These are phyloP conservation scores for Hibiscus syriacus DNA, from an alignment of 345 rosid genomes.

Conservation along the genomic window DNA sequence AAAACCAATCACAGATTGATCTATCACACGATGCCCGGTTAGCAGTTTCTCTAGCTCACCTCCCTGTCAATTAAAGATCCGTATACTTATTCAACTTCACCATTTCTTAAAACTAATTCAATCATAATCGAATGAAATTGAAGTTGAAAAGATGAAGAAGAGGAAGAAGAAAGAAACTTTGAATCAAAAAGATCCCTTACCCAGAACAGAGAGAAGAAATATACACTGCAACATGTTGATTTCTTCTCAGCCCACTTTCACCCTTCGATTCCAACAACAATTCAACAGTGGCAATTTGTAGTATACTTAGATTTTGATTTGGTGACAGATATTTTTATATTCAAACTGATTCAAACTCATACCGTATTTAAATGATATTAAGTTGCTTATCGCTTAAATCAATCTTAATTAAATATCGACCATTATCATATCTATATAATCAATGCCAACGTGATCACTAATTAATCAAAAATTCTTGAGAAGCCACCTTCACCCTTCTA, in stretches of 20 bases:
- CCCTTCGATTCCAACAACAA: neutral
- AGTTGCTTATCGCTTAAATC: too few species aligned
- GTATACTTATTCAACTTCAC: neutral
- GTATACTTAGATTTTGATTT: too few species aligned
- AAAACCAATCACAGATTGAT: conserved; percentile 89
- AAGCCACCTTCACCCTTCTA: too few species aligned
- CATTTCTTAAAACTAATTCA: neutral
- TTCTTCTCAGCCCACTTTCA: conserved; percentile 2
- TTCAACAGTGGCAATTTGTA: neutral
- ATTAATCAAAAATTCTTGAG: too few species aligned
- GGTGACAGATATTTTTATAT: too few species aligned
- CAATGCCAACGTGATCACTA: too few species aligned
- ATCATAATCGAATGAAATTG: neutral
- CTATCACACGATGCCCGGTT: conserved; percentile 88
- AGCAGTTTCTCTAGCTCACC: conserved; percentile 95
- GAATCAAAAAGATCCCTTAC: conserved; percentile 29
- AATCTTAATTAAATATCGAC: too few species aligned
- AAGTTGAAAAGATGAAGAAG: conserved; percentile 4
- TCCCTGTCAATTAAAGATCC: conserved; percentile 39
- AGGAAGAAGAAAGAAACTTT: neutral
- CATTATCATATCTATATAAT: too few species aligned
- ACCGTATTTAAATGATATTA: too few species aligned
- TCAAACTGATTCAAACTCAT: too few species aligned
- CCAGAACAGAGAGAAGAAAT: conserved; percentile 91
- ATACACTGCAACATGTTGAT: conserved; percentile 80